Evolutionary conservation across 2,329 filamentous ascomycete species (phyloP).

Genomic region (Ophiostoma tasmaniense): DNA sequence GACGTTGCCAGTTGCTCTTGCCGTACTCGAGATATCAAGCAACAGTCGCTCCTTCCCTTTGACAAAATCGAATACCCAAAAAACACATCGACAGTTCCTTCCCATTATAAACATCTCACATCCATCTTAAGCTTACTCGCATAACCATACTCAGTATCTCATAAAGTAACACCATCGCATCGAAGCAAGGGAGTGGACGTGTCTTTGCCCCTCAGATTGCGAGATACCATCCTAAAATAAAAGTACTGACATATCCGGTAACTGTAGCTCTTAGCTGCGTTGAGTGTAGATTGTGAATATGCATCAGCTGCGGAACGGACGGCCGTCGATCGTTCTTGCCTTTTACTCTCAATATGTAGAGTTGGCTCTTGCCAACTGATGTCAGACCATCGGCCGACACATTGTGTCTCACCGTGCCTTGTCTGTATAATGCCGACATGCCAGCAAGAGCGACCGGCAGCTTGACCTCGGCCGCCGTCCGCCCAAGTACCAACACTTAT

Average conservation of each 20-base stretch:
- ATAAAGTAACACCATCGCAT: not conserved
- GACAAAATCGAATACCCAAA: not conserved
- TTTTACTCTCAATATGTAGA: not conserved
- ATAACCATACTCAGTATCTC: too few species aligned
- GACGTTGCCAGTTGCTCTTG: too few species aligned
- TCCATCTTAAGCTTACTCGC: not conserved
- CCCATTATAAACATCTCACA: not conserved
- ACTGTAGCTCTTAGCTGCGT: not conserved
- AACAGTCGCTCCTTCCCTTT: not conserved
- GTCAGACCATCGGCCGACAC: not conserved
- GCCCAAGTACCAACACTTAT: too few species aligned
- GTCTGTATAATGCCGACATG: not conserved
- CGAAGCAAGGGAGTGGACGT: slow-evolving; percentile 5
- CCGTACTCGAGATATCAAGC: too few species aligned
- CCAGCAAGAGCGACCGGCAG: not conserved
- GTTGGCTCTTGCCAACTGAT: not conserved
- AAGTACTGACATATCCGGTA: slow-evolving; percentile 1
- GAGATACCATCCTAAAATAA: not conserved
- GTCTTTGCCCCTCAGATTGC: not conserved
- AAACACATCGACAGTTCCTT: not conserved
- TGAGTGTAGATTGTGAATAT: not conserved
- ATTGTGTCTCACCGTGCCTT: slow-evolving; percentile 1
- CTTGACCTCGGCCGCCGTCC: not conserved
- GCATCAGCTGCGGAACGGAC: not conserved
- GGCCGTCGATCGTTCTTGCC: not conserved